phyloP scores from a whole-genome alignment of 2,329 filamentous ascomycete genomes.

The Colletotrichum spinosum region DNA sequence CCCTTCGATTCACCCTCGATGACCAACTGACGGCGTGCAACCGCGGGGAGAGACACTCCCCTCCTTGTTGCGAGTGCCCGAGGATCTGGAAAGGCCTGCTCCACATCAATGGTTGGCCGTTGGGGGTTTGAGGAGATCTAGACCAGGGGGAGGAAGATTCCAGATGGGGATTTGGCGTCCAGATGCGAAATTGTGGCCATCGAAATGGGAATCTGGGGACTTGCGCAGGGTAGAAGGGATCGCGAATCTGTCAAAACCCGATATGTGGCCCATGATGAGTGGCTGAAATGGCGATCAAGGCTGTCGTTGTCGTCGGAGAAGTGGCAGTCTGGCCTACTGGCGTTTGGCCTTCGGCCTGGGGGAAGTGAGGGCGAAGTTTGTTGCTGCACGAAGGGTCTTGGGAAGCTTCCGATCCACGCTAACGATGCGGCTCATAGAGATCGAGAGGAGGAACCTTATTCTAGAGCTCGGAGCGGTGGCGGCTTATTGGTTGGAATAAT shows the following conservation, averaged over 20 bases:
- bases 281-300: constrained; percentile 7
- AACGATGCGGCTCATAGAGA: constrained; percentile 43
- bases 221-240: constrained; percentile 2
- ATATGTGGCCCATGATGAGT: not conserved
- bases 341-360: not conserved
- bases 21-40: constrained; percentile 1
- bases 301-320: not conserved
- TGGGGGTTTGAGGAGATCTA: not conserved
- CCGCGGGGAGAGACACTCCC: constrained; percentile 11
- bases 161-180: constrained; percentile 6
- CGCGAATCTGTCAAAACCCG: constrained; percentile 9
- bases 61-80: constrained; percentile 24
- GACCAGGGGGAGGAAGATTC: not conserved
- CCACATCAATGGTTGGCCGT: constrained; percentile 7
- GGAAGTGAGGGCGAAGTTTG: not conserved
- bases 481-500: constrained; percentile 19
- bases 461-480: too few species aligned
- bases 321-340: not conserved
- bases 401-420: constrained; percentile 44
- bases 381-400: constrained; percentile 30
- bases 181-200: constrained; percentile 16
- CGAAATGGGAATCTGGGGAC: constrained; percentile 20
- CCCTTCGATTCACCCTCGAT: too few species aligned
- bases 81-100: not conserved
- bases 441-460: constrained; percentile 38